Base-by-base conservation (phyloP, 2,329 filamentous ascomycete genomes). In the Talaromyces islandicus region DNA sequence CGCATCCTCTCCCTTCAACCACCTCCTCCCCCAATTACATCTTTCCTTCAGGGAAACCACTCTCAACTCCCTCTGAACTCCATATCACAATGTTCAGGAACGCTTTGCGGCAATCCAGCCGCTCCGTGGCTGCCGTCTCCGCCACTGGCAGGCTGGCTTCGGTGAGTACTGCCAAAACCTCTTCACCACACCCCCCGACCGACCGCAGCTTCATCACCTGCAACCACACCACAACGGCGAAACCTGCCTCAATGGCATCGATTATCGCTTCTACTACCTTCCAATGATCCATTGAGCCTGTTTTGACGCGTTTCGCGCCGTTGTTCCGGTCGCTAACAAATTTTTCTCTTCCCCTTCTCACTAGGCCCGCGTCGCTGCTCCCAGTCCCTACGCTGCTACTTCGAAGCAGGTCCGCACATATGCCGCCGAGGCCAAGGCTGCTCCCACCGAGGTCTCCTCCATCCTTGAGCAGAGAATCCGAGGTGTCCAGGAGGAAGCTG, bases 401-500 rank as follows among this genome's bases (percentile, higher is more conserved):
- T 81, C 86, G 70, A 83, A 88, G 78, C 87, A 90, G 78, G 80
- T 87, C 78, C 91, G 94, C 82, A 86, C 85, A 80, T 97, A 96
- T 83, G 93, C 91, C 77, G 83, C 88, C 81, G 92, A 96, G 75
- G 89, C 91, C 71, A 97, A 97, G 87, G 92, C 94, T 74, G 81
- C 92, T 64, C 94, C 94, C 72, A 99, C 93, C 74, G 94, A 99
- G 85, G 93, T 97, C 73, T 97, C 94, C 71, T 97, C 93, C 72
- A 97, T 99, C 81, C 90, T 99, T 77, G 94, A 97, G 85, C 93
- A 97, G 87, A 88, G 92, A 82, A 99, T 99, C 77, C 91, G 94
- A 78, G 94, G 94, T 85, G 91, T 97, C 71, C 90, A 96, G 82
- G 94, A 97, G 84, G 94, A 97, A 85, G 85, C 91, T 77, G 87